Evolutionary conservation across 495 filamentous ascomycete genomes (phyloP).

Genomic region (Parathielavia appendiculata): DNA sequence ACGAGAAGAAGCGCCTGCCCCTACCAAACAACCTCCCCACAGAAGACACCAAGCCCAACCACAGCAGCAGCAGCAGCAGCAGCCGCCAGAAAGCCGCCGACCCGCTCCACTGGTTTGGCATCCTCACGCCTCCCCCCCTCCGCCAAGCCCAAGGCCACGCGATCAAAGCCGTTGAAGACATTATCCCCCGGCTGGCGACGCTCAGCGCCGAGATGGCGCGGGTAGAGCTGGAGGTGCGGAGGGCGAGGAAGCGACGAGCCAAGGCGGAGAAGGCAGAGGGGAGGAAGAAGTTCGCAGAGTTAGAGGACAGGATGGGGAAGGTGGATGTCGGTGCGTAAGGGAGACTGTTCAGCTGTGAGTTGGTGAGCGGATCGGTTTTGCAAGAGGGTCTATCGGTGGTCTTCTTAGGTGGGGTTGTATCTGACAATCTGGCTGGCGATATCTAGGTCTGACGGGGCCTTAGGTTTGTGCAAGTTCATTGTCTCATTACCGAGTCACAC

Average conservation of each 20-base stretch:
- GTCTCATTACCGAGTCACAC: conserved; percentile 3
- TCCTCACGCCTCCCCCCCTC: conserved; percentile 57
- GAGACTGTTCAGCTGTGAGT: background rate
- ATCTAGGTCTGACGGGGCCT: background rate
- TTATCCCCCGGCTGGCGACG: conserved; percentile 43
- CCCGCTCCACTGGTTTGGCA: conserved; percentile 66
- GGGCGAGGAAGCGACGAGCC: conserved; percentile 45
- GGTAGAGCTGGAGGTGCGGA: conserved; percentile 47
- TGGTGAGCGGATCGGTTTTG: background rate
- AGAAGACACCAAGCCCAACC: too few relatives aligned
- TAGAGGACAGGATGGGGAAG: conserved; percentile 3
- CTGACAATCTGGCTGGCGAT: background rate
- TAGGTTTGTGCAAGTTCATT: background rate
- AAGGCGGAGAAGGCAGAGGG: conserved; percentile 37
- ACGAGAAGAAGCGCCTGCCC: conserved; percentile 1
- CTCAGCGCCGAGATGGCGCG: conserved; percentile 44
- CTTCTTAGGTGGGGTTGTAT: background rate
- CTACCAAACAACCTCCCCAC: background rate
- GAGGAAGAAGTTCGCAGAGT: conserved; percentile 15
- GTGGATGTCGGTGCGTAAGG: background rate
- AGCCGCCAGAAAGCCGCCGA: conserved; percentile 32
- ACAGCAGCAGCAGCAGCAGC: background rate
- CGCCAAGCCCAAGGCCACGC: conserved; percentile 53
- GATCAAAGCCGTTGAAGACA: conserved; percentile 39
- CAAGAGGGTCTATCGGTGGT: background rate